Percentiles rank a stretch among this genome's conserved stretches.
Evolutionary conservation across 805 yeast genomes (phyloP).

Genomic region (Ogataea paraovalis): DNA sequence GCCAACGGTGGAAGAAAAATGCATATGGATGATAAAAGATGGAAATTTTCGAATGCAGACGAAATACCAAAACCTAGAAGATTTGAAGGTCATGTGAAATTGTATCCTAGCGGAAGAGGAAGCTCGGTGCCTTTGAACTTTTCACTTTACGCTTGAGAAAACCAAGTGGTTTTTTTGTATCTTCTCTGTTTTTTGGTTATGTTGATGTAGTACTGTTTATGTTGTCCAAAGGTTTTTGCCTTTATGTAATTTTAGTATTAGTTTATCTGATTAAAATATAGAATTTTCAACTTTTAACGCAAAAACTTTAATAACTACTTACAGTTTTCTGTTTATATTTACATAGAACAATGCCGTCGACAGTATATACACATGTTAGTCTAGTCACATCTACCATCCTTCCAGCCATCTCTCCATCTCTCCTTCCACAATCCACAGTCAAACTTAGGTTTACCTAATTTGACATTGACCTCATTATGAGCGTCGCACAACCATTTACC

Average conservation of each 20-base stretch:
- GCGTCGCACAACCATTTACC: constrained; percentile 94
- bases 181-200: neutral
- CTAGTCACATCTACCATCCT: constrained; percentile 50
- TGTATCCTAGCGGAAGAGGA: constrained; percentile 95
- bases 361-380: neutral
- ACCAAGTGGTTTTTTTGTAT: neutral
- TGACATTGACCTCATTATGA: constrained; percentile 87
- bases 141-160: constrained; percentile 22
- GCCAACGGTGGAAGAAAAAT: constrained; percentile 29
- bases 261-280: neutral
- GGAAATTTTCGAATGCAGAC: constrained; percentile 59
- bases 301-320: neutral
- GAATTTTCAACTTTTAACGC: neutral
- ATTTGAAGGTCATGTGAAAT: constrained; percentile 64
- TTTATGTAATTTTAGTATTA: constrained; percentile 1
- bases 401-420: constrained; percentile 96
- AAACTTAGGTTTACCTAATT: constrained; percentile 80
- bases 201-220: neutral
- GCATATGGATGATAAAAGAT: constrained; percentile 68
- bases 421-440: constrained; percentile 88
- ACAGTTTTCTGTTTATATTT: constrained; percentile 21
- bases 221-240: no score
- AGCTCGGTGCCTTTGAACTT: constrained; percentile 83
- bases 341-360: constrained; percentile 19
- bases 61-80: constrained; percentile 87